Percentiles rank a stretch among this genome's conserved stretches.
These are phyloP conservation scores for Ramaria sp. DNA, from an alignment of 768 basidiomycete species.

Conservation along the genomic window DNA sequence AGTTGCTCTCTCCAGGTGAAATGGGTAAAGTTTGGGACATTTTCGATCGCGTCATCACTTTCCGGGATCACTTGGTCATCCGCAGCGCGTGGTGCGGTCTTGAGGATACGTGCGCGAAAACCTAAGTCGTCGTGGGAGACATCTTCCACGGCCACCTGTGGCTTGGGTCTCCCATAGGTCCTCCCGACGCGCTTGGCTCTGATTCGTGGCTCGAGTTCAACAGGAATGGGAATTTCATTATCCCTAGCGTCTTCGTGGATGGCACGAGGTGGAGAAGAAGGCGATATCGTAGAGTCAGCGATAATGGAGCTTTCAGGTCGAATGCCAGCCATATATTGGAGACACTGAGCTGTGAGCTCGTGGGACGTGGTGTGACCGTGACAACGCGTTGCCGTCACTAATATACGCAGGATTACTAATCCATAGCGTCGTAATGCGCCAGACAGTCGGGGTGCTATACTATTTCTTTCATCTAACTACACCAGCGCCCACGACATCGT, in stretches of 20 bases:
- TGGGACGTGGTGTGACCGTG: neutral
- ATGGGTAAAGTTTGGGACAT: neutral
- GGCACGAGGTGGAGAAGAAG: neutral
- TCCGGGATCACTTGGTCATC: constrained; percentile 7
- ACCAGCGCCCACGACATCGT: neutral
- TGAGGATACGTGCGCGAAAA: constrained; percentile 2
- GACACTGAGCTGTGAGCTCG: neutral
- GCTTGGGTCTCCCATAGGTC: constrained; percentile 8
- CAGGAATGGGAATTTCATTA: neutral
- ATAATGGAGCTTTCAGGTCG: constrained; percentile 1
- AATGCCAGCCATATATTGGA: constrained; percentile 1
- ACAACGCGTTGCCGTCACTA: constrained; percentile 4
- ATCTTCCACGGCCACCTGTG: neutral
- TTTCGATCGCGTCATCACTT: neutral
- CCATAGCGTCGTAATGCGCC: neutral
- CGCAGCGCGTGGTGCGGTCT: constrained; percentile 3
- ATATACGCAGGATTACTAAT: neutral
- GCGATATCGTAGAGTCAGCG: constrained; percentile 3
- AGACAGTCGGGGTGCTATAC: constrained; percentile 5
- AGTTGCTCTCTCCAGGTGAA: constrained; percentile 37
- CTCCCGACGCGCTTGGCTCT: neutral
- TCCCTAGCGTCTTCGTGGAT: neutral
- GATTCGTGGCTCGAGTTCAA: neutral
- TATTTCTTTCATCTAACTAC: neutral
- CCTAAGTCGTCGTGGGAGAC: neutral